phyloP scores from a whole-genome alignment of 345 rosid genomes.

The Noccaea bulbosa region DNA sequence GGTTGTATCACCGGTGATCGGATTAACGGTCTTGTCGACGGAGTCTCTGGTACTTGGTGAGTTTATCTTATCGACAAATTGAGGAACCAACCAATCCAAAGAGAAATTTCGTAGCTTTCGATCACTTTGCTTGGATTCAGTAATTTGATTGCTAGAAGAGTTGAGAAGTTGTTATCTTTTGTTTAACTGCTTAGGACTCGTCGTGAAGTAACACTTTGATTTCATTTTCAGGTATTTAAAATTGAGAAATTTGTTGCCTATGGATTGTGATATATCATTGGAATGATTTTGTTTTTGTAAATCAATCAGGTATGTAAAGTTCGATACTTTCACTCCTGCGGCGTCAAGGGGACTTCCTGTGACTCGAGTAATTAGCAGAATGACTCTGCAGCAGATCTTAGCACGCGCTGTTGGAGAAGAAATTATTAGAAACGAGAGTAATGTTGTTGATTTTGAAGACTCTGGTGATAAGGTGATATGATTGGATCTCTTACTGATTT shows the following conservation, averaged over 20 bases:
- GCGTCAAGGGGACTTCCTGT: conserved; percentile 88
- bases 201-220: conserved; percentile 16
- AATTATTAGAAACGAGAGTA: conserved; percentile 70
- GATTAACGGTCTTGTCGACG: conserved; percentile 92
- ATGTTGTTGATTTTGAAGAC: conserved; percentile 84
- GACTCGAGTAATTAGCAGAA: conserved; percentile 86
- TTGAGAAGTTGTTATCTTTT: conserved; percentile 17
- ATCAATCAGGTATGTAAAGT: conserved; percentile 76
- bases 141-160: conserved; percentile 14
- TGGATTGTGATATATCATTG: not conserved
- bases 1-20: conserved; percentile 96
- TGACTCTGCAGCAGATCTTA: conserved; percentile 86
- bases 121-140: conserved; percentile 4
- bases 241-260: conserved; percentile 1
- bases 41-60: conserved; percentile 89
- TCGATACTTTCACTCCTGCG: conserved; percentile 95
- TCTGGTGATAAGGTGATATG: conserved; percentile 67
- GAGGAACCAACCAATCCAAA: not conserved
- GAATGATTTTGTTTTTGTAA: conserved; percentile 20
- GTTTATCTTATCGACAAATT: conserved; percentile 31
- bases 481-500: not conserved
- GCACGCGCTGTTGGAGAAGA: conserved; percentile 86
- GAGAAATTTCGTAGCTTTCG: not conserved
- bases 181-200: conserved; percentile 16
- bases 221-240: conserved; percentile 23